A percentile compares a stretch with the other conserved stretches of the same genome.
These are phyloP conservation scores for Ceratocystis diversiconidia DNA, from an alignment of 2,329 filamentous ascomycete species.

Conservation along the genomic window DNA sequence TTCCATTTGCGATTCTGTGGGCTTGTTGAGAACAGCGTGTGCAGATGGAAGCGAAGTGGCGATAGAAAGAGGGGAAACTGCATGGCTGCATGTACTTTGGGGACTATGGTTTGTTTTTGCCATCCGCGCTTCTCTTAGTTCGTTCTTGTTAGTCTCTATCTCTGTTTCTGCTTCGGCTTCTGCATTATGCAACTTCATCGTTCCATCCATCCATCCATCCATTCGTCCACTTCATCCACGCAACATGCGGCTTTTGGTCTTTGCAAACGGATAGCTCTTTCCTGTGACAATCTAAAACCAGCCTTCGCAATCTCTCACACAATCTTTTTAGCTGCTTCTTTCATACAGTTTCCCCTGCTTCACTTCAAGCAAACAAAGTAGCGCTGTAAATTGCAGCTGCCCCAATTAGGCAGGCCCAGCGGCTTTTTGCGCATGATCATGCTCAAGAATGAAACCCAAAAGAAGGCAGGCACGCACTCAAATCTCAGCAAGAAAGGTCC, in stretches of 20 bases:
- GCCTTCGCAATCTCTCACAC: background rate
- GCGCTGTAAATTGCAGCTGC: background rate
- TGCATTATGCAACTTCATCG: background rate
- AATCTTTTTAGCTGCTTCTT: background rate
- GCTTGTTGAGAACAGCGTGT: constrained; percentile 4
- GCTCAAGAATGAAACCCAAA: background rate
- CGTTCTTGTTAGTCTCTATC: background rate
- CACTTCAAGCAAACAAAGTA: background rate
- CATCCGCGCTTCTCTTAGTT: background rate
- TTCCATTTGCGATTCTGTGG: background rate
- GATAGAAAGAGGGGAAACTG: background rate
- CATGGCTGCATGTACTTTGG: background rate
- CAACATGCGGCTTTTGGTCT: background rate
- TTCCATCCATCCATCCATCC: background rate
- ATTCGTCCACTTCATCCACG: background rate
- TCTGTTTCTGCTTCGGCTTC: background rate
- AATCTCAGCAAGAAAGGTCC: background rate
- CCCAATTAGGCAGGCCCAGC: background rate
- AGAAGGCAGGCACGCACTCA: background rate
- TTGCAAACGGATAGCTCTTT: constrained; percentile 5
- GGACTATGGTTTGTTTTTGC: background rate
- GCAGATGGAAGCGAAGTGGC: background rate
- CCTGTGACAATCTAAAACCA: constrained; percentile 2
- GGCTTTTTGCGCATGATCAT: background rate
- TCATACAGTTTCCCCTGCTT: background rate